Evolutionary conservation across 306 rosid genomes (phyloP).

Genomic region (Corylus heterophylla): DNA sequence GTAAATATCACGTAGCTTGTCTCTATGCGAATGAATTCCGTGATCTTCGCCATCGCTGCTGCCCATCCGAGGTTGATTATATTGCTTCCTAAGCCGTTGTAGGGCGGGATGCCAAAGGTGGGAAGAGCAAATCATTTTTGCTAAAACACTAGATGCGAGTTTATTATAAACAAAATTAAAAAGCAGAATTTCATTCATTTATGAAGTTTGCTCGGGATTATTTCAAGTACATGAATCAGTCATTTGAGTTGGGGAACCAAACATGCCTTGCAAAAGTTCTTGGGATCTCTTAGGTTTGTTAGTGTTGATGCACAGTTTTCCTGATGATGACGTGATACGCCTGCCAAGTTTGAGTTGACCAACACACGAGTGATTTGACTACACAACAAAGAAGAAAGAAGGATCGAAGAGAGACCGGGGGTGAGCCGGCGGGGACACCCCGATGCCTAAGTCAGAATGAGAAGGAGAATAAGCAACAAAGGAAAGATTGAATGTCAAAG

Average conservation of each 20-base stretch:
- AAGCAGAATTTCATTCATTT: slow-evolving; percentile 90
- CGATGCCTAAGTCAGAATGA: too few species aligned
- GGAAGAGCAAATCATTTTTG: slow-evolving; percentile 93
- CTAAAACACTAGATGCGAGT: slow-evolving; percentile 95
- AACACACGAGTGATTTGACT: too few species aligned
- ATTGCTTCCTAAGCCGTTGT: slow-evolving; percentile 96
- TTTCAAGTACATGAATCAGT: slow-evolving; percentile 74
- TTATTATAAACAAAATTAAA: slow-evolving; percentile 93
- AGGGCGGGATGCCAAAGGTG: slow-evolving; percentile 97
- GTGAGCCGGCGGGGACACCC: too few species aligned
- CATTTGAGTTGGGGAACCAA: slow-evolving; percentile 84
- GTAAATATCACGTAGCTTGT: slow-evolving; percentile 79
- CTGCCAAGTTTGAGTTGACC: too few species aligned
- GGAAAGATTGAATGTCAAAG: too few species aligned
- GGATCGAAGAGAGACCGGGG: too few species aligned
- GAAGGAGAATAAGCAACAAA: too few species aligned
- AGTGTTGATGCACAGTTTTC: not conserved
- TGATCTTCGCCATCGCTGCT: slow-evolving; percentile 73
- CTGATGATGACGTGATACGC: too few species aligned
- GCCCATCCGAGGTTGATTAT: slow-evolving; percentile 79
- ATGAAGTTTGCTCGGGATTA: slow-evolving; percentile 76
- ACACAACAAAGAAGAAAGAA: too few species aligned
- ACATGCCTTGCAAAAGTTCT: slow-evolving; percentile 93
- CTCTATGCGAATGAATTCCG: slow-evolving; percentile 79
- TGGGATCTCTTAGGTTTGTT: slow-evolving; percentile 91